Evolutionary conservation across 2,329 filamentous ascomycete genomes (phyloP).

Genomic region (Colletotrichum sp.): DNA sequence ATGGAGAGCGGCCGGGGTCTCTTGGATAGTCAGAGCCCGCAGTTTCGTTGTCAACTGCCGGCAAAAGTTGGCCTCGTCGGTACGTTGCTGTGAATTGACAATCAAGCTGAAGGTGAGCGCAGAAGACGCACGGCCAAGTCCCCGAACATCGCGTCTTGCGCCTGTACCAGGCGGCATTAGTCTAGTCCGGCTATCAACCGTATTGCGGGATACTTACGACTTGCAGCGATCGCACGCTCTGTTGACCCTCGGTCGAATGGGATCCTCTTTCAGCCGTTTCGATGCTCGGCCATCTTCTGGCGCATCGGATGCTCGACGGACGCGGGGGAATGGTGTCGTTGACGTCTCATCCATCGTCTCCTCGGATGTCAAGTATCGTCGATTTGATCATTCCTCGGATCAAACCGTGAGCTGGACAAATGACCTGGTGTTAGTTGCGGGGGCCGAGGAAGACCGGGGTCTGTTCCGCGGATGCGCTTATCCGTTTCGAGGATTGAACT

Average conservation of each 20-base stretch:
- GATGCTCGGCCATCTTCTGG: background rate
- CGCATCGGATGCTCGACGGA: background rate
- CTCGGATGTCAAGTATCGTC: background rate
- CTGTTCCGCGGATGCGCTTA: background rate
- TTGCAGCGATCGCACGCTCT: slow-evolving; percentile 30
- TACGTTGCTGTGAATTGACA: slow-evolving; percentile 28
- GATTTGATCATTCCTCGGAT: background rate
- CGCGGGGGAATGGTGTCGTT: background rate
- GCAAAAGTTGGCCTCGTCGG: slow-evolving; percentile 24
- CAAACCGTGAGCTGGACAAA: background rate
- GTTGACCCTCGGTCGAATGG: background rate
- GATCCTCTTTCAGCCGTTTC: background rate
- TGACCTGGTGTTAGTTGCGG: background rate
- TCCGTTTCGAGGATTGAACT: background rate
- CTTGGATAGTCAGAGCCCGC: background rate
- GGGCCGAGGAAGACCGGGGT: background rate
- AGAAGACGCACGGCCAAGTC: slow-evolving; percentile 26
- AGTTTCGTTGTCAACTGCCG: slow-evolving; percentile 25
- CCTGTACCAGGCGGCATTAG: background rate
- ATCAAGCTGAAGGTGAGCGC: slow-evolving; percentile 24
- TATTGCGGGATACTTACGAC: too few species aligned
- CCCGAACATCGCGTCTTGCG: slow-evolving; percentile 30
- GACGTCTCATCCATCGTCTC: background rate
- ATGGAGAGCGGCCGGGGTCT: background rate
- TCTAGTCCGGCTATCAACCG: too few species aligned